Base-by-base conservation (phyloP, 2,329 filamentous ascomycete genomes). In the Talaromyces sp. region DNA sequence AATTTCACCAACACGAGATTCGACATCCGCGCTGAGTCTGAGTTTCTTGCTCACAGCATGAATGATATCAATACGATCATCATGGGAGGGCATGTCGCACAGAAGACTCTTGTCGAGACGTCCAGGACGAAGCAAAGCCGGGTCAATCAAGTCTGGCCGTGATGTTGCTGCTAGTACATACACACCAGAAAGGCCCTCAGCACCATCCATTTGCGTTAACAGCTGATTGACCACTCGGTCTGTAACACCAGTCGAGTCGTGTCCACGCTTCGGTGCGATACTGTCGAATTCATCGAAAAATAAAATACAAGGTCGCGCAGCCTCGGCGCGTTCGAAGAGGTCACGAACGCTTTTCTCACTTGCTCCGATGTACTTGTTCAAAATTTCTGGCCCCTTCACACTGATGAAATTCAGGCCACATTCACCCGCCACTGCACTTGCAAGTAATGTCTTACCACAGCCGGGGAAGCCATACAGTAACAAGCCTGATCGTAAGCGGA, bases 201-300 rank as follows among this genome's bases (percentile, higher is more conserved):
- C 94, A 69, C 94, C 94, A 68, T 99, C 94, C 94, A 99, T 99
- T 73, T 97, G 93, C 0, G 95, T 99, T 10, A 99, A 82, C 58
- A 99, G 85, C 78, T 99, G 95, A 72, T 99, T 99, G 65, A 99
- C 94, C 0, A 99, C 95, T 37, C 95, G 86, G 73, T 99, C 95
- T 0, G 94, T 99, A n/a, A 99, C 95, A 63, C 95, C 94, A 0
- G 94, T 99, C 1, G 89, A 94, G 72, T 99, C 95, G 70, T 99
- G 94, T 0, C 94, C 94, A 76, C 94, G 84, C 75, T 97, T 99
- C 2, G 94, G 94, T 0, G 95, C 95, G 63, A 99, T 97, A 39
- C 89, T 92, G 76, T 99, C 94, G 69, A 99, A 99, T 72, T 99
- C 94, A 69, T 99, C 94, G 69, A 99, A 99, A 80, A 99, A 99